These are phyloP conservation scores for Fusarium goolgardi DNA, from an alignment of 2,329 filamentous ascomycete genomes.

Conservation along the genomic window DNA sequence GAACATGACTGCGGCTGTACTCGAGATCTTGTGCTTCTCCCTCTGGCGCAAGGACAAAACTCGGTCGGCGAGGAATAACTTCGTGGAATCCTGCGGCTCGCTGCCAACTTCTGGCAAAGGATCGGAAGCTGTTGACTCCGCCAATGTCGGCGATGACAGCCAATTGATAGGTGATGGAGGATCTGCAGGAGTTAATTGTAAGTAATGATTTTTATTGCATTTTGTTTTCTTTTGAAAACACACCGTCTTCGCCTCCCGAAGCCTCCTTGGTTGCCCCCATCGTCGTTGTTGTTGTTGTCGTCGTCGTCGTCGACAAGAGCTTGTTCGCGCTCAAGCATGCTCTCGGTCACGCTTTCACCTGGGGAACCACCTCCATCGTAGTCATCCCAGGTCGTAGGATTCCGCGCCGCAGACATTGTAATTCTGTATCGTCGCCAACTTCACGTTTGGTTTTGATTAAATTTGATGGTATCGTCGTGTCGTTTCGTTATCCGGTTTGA, in stretches of 20 bases:
- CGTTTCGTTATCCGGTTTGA: background rate
- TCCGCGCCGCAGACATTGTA: slow-evolving; percentile 50
- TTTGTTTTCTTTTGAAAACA: background rate
- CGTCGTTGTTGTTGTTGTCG: slow-evolving; percentile 50
- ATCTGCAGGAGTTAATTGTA: slow-evolving; percentile 53
- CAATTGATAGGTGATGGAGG: slow-evolving; percentile 69
- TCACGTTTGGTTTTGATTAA: slow-evolving; percentile 3
- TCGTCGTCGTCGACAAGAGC: slow-evolving; percentile 59
- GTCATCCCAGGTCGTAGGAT: slow-evolving; percentile 60
- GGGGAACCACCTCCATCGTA: slow-evolving; percentile 59
- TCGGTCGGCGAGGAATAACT: slow-evolving; percentile 81
- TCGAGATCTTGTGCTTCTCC: slow-evolving; percentile 53
- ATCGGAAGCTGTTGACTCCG: slow-evolving; percentile 92
- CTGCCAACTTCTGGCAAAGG: slow-evolving; percentile 92
- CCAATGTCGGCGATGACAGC: slow-evolving; percentile 76
- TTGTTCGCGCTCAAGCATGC: slow-evolving; percentile 58
- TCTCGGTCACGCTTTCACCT: slow-evolving; percentile 57
- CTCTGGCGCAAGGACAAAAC: slow-evolving; percentile 75
- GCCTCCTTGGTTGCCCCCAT: slow-evolving; percentile 45
- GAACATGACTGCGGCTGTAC: slow-evolving; percentile 57
- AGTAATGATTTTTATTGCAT: background rate
- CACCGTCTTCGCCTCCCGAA: slow-evolving; percentile 51
- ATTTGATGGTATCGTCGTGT: slow-evolving; percentile 3
- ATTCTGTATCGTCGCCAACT: slow-evolving; percentile 20
- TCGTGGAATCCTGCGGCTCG: slow-evolving; percentile 89